Evolutionary conservation across 1,139 yeast species (phyloP), one percentile per base, ranked within the genome.

Genomic region (Blastobotrys malaysiensis): DNA sequence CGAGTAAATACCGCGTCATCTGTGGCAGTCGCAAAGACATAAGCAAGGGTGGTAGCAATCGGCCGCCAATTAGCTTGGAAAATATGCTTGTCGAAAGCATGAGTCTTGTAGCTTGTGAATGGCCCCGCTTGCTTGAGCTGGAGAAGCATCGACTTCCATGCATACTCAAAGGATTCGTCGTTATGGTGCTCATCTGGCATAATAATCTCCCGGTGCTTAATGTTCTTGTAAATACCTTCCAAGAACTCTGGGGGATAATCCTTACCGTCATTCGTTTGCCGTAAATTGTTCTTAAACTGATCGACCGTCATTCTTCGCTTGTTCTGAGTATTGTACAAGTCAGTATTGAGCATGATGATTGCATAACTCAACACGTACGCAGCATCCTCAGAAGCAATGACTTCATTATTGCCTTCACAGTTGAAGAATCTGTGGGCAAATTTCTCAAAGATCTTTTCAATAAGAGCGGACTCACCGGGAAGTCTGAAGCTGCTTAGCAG

Each of bases 391-490:
- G 87, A 88, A 20, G 64, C 63, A 26, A 68, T 68, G 26, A 63
- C 69, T 22, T 62, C 61, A 5, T 66, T 61, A 46, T 66, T 64
- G 5, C 63, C 64, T 18, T 63, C 72, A 51, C 72, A 73, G 6
- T 68, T 63, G 6, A 87, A 87, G 69, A 89, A 95, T 59, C 86
- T 81, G 49, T 82, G 84, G 4, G 96, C 91, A 71, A 95, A 93
- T 19, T 82, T 77, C 65, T 91, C 97, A 46, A 95, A 88, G 18
- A 93, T 81, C 65, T 97, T 80, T 69, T 91, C 98, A 68, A 95
- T 93, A 68, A 89, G 97, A 66, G 90, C 98, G 0, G 97, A 85
- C 71, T 95, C 99, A 51, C 99, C 99, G 0, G 99, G 99, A 54
- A 95, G 77, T 69, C 99, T 81, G 67, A 95, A 93, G 14, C 88